Conservation (phyloP, 352 stramenopile species). For the Globisporangium sylvaticum region DNA sequence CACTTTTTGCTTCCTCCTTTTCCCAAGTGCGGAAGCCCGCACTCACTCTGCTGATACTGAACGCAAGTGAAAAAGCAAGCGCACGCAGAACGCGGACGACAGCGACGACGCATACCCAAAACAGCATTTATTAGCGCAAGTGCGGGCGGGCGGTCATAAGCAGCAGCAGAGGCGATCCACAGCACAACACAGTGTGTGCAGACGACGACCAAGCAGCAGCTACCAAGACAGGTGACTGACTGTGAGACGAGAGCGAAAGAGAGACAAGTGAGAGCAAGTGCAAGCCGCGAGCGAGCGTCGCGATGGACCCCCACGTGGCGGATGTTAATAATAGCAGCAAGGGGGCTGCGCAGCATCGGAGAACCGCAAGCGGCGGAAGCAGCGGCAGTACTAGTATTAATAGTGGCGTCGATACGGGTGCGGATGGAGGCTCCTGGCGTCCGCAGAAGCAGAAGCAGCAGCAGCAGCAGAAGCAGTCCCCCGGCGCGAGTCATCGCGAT, state of each 20-base stretch:
- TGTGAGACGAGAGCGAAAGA: neutral
- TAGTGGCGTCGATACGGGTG: neutral
- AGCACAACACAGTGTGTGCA: neutral
- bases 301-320: constrained; percentile 2
- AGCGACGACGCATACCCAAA: neutral
- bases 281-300: neutral
- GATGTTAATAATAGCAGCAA: constrained; percentile 14
- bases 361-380: neutral
- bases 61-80: constrained; percentile 3
- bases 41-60: constrained; percentile 2
- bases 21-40: neutral
- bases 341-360: neutral
- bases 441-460: constrained; percentile 5
- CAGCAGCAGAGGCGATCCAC: neutral
- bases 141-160: neutral
- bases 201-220: neutral
- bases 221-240: neutral
- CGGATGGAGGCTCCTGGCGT: neutral
- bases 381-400: neutral
- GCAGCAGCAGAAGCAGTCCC: constrained; percentile 11
- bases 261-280: neutral
- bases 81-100: neutral
- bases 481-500: constrained; percentile 31
- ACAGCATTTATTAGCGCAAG: neutral
- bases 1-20: neutral